phyloP scores from a whole-genome alignment of 257 asterid genomes.

The Buddleja alternifolia region DNA sequence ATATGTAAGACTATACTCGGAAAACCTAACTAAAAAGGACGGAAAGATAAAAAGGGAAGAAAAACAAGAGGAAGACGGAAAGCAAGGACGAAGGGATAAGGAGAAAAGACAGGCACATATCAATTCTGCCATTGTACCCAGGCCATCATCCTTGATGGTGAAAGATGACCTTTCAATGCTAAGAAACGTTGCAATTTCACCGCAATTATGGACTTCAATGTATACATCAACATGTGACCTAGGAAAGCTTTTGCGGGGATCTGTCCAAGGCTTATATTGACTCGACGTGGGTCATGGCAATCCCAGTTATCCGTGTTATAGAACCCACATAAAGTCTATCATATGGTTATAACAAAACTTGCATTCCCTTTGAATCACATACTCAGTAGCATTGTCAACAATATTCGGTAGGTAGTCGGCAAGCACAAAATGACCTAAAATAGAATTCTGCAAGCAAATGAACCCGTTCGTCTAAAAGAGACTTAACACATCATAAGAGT shows the following conservation, averaged over 20 bases:
- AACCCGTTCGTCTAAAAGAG: background rate
- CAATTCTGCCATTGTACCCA: no score
- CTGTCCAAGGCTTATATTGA: slow-evolving; percentile 5
- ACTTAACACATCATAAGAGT: background rate
- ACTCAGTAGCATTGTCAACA: no score
- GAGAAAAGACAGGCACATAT: background rate
- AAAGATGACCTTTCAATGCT: background rate
- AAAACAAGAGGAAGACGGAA: no score
- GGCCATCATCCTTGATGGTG: background rate
- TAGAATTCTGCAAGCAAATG: background rate
- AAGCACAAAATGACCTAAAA: background rate
- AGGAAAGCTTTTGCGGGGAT: background rate
- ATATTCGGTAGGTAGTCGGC: no score
- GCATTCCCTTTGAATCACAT: no score
- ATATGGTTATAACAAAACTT: no score
- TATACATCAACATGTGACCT: background rate
- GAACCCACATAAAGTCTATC: no score
- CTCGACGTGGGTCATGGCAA: no score
- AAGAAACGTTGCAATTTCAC: background rate
- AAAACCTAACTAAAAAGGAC: no score
- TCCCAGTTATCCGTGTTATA: no score
- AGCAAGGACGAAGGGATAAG: background rate
- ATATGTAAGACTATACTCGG: no score
- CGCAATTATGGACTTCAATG: background rate
- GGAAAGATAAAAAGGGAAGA: no score